Conservation (phyloP, 306 rosid species). For the Albizia julibrissin region DNA sequence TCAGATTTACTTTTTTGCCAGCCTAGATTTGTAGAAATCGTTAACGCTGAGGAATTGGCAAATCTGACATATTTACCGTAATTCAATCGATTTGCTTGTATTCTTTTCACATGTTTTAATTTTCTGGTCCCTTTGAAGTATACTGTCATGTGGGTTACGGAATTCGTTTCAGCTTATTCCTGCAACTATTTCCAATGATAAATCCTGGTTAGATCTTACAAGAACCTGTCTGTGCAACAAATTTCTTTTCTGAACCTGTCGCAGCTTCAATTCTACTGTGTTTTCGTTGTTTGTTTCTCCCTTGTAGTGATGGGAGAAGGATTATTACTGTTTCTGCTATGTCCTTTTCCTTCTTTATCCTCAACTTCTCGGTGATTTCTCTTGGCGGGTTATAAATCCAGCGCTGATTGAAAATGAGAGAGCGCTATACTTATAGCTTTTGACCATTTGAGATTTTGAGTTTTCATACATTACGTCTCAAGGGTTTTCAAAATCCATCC, state of each 20-base stretch:
- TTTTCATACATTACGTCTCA: neutral
- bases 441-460: constrained; percentile 9
- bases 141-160: neutral
- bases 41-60: neutral
- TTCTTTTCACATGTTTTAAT: neutral
- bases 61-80: neutral
- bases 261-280: neutral
- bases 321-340: neutral
- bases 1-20: neutral
- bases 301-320: neutral
- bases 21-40: neutral
- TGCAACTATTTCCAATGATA: neutral
- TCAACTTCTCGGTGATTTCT: neutral
- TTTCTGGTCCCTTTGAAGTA: neutral
- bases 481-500: neutral
- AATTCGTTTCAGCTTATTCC: neutral
- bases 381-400: constrained; percentile 1
- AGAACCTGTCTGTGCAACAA: neutral
- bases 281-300: neutral
- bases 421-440: neutral
- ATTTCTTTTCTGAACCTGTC: neutral
- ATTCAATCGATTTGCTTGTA: neutral
- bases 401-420: neutral
- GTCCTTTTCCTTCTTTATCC: constrained; percentile 28
- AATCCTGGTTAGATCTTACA: neutral